A percentile compares a stretch with the other conserved stretches of the same genome.
These are phyloP conservation scores for Tolypocladium amazonense DNA, from an alignment of 2,329 filamentous ascomycete species.

Conservation along the genomic window DNA sequence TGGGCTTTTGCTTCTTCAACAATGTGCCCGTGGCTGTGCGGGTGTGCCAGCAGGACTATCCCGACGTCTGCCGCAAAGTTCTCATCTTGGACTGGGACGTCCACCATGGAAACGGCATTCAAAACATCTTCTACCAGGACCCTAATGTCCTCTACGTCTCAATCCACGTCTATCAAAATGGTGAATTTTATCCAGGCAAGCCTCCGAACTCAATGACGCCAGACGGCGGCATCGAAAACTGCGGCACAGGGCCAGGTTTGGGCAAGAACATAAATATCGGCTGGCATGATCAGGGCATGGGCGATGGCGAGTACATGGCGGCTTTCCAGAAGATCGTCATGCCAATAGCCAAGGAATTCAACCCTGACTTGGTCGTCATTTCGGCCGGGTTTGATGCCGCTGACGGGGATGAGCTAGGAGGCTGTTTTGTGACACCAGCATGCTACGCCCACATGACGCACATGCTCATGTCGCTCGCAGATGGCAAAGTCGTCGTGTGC, in stretches of 20 bases:
- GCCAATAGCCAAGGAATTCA: conserved; percentile 88
- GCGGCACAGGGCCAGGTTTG: conserved; percentile 41
- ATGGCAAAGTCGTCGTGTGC: conserved; percentile 83
- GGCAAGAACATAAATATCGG: conserved; percentile 58
- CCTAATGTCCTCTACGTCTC: conserved; percentile 95
- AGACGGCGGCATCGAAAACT: conserved; percentile 51
- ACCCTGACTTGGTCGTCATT: conserved; percentile 89
- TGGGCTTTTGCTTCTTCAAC: conserved; percentile 97
- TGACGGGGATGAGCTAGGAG: conserved; percentile 83
- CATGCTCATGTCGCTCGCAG: conserved; percentile 92
- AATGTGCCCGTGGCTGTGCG: conserved; percentile 91
- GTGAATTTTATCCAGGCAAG: conserved; percentile 71
- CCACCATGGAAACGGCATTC: conserved; percentile 79
- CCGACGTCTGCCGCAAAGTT: conserved; percentile 73
- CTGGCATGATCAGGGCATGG: conserved; percentile 69
- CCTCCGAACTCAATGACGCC: conserved; percentile 46
- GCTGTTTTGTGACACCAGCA: conserved; percentile 79
- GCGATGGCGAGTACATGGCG: conserved; percentile 91
- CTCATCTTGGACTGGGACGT: conserved; percentile 89
- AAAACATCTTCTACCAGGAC: conserved; percentile 92
- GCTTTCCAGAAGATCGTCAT: conserved; percentile 95
- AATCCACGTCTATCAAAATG: conserved; percentile 76
- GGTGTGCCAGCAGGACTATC: conserved; percentile 74
- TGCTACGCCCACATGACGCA: conserved; percentile 99
- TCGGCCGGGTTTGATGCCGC: conserved; percentile 95